Percentiles rank a stretch among this genome's conserved stretches.
phyloP scores from a whole-genome alignment of 306 rosid genomes.

The Rosa lucieae region DNA sequence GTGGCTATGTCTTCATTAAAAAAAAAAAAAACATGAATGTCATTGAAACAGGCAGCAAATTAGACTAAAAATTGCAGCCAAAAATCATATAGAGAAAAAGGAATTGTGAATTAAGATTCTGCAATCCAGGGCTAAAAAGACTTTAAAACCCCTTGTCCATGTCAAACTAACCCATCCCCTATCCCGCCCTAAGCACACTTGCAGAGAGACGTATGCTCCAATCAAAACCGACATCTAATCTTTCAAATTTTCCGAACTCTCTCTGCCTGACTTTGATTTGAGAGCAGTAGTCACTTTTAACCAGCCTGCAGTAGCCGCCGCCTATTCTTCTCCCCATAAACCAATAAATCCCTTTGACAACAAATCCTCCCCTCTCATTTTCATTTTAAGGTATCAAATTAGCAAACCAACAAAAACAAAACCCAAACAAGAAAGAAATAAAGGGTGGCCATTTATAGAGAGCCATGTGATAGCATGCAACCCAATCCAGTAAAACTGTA shows the following conservation, averaged over 20 bases:
- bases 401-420: neutral
- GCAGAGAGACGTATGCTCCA: neutral
- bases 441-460: neutral
- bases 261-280: conserved; percentile 1
- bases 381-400: neutral
- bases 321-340: neutral
- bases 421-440: neutral
- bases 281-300: neutral
- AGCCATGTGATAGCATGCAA: neutral
- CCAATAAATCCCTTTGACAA: neutral
- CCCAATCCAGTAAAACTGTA: neutral
- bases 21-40: too few relatives aligned
- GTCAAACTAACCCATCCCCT: neutral
- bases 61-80: neutral
- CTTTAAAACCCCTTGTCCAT: neutral
- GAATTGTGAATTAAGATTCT: neutral
- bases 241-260: neutral
- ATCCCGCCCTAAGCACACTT: neutral
- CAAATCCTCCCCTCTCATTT: neutral
- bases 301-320: conserved; percentile 4
- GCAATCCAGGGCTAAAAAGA: neutral
- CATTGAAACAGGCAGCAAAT: neutral
- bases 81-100: neutral
- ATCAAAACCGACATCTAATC: neutral
- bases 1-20: too few relatives aligned